A percentile compares a stretch with the other conserved stretches of the same genome.
Conservation (phyloP, 164 flowering plant species). For the Macadamia integrifolia region DNA sequence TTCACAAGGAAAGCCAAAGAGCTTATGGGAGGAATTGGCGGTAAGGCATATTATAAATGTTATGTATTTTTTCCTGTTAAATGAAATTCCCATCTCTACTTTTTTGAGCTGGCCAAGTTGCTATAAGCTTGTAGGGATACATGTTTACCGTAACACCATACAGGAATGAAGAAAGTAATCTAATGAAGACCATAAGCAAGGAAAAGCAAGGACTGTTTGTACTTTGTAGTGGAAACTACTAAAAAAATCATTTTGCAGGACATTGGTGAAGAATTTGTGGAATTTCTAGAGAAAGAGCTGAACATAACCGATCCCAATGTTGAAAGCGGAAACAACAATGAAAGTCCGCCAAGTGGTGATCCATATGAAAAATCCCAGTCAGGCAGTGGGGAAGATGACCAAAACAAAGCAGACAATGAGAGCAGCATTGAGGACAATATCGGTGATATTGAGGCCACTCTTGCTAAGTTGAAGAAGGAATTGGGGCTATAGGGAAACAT, state of each 20-base stretch:
- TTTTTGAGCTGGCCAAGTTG: no score
- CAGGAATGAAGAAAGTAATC: not conserved
- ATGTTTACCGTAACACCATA: no score
- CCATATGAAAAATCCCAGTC: slow-evolving; percentile 22
- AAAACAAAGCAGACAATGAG: slow-evolving; percentile 18
- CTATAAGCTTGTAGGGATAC: no score
- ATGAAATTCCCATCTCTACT: not conserved
- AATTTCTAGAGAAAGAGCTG: slow-evolving; percentile 89
- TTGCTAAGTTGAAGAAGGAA: slow-evolving; percentile 72
- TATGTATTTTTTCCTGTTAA: not conserved
- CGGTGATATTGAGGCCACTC: slow-evolving; percentile 87
- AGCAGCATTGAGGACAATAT: slow-evolving; percentile 61
- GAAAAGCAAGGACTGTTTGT: not conserved
- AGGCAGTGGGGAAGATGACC: slow-evolving; percentile 10
- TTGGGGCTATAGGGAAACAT: slow-evolving; percentile 41
- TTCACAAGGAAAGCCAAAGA: slow-evolving; percentile 82
- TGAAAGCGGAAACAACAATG: slow-evolving; percentile 18
- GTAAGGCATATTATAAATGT: slow-evolving; percentile 31
- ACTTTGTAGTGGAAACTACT: not conserved
- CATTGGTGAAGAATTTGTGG: slow-evolving; percentile 95
- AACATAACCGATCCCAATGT: slow-evolving; percentile 51
- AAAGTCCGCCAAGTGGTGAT: slow-evolving; percentile 14
- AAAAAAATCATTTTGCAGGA: slow-evolving; percentile 41
- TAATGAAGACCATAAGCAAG: not conserved
- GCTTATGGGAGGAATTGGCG: slow-evolving; percentile 93